phyloP scores from a whole-genome alignment of 2,329 filamentous ascomycete genomes.

The Alternaria solani region DNA sequence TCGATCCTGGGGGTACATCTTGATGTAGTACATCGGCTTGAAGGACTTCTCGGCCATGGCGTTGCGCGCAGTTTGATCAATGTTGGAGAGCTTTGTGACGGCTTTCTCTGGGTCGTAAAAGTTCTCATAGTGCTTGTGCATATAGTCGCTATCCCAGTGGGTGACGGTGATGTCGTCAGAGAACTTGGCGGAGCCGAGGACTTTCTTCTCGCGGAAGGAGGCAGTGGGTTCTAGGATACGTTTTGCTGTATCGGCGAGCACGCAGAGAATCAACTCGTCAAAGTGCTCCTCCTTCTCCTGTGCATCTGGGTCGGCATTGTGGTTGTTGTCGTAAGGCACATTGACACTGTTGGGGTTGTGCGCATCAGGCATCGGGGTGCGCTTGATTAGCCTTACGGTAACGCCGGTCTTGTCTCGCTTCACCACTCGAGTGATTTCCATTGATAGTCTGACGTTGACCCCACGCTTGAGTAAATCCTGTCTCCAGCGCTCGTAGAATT shows the following conservation, averaged over 20 bases:
- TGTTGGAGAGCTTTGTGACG: conserved; percentile 52
- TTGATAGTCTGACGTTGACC: conserved; percentile 64
- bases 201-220: conserved; percentile 68
- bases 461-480: conserved; percentile 62
- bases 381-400: conserved; percentile 57
- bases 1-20: conserved; percentile 64
- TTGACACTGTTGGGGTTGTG: conserved; percentile 58
- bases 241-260: conserved; percentile 65
- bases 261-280: conserved; percentile 73
- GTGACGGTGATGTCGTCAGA: conserved; percentile 76
- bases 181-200: conserved; percentile 75
- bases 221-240: conserved; percentile 66
- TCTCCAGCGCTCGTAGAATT: conserved; percentile 69
- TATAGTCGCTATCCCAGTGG: conserved; percentile 70
- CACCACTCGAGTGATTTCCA: conserved; percentile 63
- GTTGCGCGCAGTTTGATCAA: conserved; percentile 54
- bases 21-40: conserved; percentile 72
- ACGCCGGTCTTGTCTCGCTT: conserved; percentile 63
- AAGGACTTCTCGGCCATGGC: conserved; percentile 61
- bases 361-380: conserved; percentile 52
- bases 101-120: conserved; percentile 61
- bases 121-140: conserved; percentile 73
- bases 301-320: conserved; percentile 52
- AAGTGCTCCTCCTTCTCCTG: conserved; percentile 60
- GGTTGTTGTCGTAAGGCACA: conserved; percentile 48